These are phyloP conservation scores for Sporothrix curviconia DNA, from an alignment of 2,329 filamentous ascomycete species.

Conservation along the genomic window DNA sequence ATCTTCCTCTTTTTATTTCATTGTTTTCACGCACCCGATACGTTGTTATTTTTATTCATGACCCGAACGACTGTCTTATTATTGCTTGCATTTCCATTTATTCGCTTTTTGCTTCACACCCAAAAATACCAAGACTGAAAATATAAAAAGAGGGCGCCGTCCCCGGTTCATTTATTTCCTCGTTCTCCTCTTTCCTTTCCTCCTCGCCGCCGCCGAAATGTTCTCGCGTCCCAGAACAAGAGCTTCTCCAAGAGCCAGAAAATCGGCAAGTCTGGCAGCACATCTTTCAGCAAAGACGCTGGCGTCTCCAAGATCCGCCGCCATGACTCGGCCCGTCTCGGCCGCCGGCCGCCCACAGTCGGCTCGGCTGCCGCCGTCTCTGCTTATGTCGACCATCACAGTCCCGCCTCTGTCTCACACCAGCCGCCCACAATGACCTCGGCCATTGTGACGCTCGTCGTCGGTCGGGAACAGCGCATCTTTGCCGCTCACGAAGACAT, in stretches of 20 bases:
- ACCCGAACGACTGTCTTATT: not conserved
- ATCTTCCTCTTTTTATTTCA: not conserved
- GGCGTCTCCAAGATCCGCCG: slow-evolving; percentile 47
- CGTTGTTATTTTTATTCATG: not conserved
- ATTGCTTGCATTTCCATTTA: not conserved
- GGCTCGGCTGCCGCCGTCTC: slow-evolving; percentile 34
- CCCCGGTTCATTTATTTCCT: not conserved
- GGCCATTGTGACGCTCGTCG: slow-evolving; percentile 70
- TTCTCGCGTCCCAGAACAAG: slow-evolving; percentile 42
- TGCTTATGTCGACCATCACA: slow-evolving; percentile 23
- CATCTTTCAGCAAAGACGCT: slow-evolving; percentile 49
- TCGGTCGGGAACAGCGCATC: slow-evolving; percentile 75
- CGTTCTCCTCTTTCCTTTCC: not conserved
- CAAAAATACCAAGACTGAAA: too few species aligned
- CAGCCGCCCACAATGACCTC: slow-evolving; percentile 43
- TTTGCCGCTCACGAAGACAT: slow-evolving; percentile 90
- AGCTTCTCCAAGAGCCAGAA: slow-evolving; percentile 50
- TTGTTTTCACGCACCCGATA: not conserved
- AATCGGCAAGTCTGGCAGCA: slow-evolving; percentile 39
- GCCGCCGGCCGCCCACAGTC: slow-evolving; percentile 42
- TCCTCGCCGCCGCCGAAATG: too few species aligned
- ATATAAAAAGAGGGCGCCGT: too few species aligned
- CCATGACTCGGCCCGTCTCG: slow-evolving; percentile 38
- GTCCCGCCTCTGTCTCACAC: slow-evolving; percentile 30
- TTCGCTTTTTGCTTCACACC: not conserved